These are phyloP conservation scores for Thraustochytrium striatum DNA, from an alignment of 352 stramenopile species.

Conservation along the genomic window DNA sequence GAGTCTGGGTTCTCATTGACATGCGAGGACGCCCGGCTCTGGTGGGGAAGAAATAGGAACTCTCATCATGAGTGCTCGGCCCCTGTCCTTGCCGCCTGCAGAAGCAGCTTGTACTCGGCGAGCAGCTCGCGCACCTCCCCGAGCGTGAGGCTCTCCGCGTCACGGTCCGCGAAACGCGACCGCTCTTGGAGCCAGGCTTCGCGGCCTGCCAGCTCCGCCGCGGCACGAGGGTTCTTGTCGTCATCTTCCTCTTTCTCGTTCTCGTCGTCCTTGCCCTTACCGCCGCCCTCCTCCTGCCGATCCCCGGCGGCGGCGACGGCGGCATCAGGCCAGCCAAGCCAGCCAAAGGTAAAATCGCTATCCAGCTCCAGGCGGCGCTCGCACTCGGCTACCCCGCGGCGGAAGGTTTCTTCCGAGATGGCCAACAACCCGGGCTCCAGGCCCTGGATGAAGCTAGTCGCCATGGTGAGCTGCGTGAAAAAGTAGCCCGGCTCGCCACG, in stretches of 20 bases:
- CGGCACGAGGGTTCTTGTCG: too few species aligned
- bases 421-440: conserved; percentile 2
- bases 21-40: too few species aligned
- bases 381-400: neutral
- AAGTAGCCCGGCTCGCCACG: conserved; percentile 83
- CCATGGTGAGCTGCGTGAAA: conserved; percentile 72
- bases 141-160: neutral
- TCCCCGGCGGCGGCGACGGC: too few species aligned
- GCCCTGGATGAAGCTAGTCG: conserved; percentile 26
- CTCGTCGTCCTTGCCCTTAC: too few species aligned
- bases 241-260: too few species aligned
- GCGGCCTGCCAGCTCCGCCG: neutral
- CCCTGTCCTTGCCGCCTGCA: too few species aligned
- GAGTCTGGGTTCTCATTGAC: too few species aligned
- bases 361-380: neutral
- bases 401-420: neutral
- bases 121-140: neutral
- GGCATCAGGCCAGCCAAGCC: neutral
- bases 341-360: neutral
- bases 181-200: neutral
- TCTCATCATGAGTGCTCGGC: too few species aligned
- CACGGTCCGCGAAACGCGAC: neutral
- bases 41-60: too few species aligned
- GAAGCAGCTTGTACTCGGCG: conserved; percentile 33
- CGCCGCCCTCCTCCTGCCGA: too few species aligned